phyloP scores from a whole-genome alignment of 1,284 basidiomycete species.

The Melampsora americana region DNA sequence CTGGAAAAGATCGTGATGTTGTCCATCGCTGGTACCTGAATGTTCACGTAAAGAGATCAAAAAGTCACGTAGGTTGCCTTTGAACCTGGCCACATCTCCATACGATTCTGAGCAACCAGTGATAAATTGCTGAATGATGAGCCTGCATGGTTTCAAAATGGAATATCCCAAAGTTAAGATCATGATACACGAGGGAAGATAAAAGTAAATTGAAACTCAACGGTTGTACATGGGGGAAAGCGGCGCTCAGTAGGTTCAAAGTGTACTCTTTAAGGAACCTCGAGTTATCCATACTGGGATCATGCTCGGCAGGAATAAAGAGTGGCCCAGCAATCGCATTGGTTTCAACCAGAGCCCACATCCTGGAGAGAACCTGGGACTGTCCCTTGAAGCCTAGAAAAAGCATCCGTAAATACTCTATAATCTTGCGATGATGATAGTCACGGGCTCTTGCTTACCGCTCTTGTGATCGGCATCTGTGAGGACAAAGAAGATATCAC shows the following conservation, averaged over 20 bases:
- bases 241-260: constrained; percentile 75
- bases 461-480: constrained; percentile 99
- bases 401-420: neutral
- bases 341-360: constrained; percentile 89
- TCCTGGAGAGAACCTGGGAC: constrained; percentile 65
- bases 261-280: constrained; percentile 84
- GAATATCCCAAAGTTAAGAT: neutral
- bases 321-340: constrained; percentile 78
- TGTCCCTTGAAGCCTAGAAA: constrained; percentile 53
- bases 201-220: constrained; percentile 50
- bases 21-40: constrained; percentile 60
- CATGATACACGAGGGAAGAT: constrained; percentile 7
- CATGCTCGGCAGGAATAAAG: constrained; percentile 58
- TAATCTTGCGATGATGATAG: neutral
- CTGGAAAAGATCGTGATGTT: constrained; percentile 78
- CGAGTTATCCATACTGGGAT: constrained; percentile 74
- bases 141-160: constrained; percentile 47
- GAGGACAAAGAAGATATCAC: constrained; percentile 95
- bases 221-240: constrained; percentile 80
- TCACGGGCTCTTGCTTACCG: constrained; percentile 54
- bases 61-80: constrained; percentile 75
- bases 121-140: constrained; percentile 76
- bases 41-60: constrained; percentile 67
- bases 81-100: constrained; percentile 87
- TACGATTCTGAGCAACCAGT: constrained; percentile 78